A percentile compares a stretch with the other conserved stretches of the same genome.
These are phyloP conservation scores for Fusarium sp. DNA, from an alignment of 2,329 filamentous ascomycete genomes.

Conservation along the genomic window DNA sequence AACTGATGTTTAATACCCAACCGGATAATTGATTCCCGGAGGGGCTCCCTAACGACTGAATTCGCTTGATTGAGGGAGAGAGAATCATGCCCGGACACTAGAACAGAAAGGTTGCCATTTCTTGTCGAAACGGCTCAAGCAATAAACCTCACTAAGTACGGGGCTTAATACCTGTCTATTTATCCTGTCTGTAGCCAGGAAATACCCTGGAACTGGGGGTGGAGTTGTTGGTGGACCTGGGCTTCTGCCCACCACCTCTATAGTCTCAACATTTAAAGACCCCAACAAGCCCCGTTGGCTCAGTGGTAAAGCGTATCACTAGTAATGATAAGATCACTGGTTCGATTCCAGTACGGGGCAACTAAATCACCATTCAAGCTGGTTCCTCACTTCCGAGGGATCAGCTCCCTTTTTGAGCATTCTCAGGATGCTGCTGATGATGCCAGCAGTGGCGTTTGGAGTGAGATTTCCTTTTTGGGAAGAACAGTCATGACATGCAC, in stretches of 20 bases:
- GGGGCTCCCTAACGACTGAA: too few relatives aligned
- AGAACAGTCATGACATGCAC: background rate
- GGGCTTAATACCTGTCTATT: background rate
- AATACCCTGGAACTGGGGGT: background rate
- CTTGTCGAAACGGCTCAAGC: background rate
- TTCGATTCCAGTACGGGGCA: slow-evolving; percentile 27
- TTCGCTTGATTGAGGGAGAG: background rate
- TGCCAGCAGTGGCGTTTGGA: background rate
- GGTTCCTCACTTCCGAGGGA: background rate
- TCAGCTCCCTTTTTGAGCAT: background rate
- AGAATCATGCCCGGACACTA: background rate
- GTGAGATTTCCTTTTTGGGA: background rate
- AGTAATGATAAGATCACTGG: slow-evolving; percentile 27
- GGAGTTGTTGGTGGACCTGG: background rate
- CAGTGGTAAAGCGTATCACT: slow-evolving; percentile 29
- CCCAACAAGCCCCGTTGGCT: slow-evolving; percentile 19
- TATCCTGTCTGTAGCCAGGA: background rate
- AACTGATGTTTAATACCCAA: background rate
- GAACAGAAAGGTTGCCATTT: background rate
- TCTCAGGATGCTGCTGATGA: background rate
- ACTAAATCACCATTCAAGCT: background rate
- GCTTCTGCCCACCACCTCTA: background rate
- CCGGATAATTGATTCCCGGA: background rate
- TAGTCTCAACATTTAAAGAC: background rate
- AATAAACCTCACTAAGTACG: background rate